Conservation (phyloP, 805 yeast genomes). For the Hanseniaspora jakobsenii region DNA sequence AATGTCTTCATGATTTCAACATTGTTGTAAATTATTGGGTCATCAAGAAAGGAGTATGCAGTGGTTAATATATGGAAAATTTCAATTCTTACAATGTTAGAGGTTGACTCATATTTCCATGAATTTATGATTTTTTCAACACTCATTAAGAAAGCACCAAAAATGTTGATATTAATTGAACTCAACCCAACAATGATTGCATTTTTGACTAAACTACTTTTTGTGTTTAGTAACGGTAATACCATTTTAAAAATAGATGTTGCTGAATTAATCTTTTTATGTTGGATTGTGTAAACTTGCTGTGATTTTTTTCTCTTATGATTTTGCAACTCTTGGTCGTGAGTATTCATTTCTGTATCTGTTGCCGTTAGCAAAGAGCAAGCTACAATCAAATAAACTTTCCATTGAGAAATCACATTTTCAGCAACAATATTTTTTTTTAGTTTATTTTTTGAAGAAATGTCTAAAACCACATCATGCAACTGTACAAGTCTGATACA, state of each 20-base stretch:
- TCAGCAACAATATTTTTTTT: conserved; percentile 44
- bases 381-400: conserved; percentile 75
- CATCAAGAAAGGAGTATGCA: conserved; percentile 49
- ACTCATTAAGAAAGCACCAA: conserved; percentile 67
- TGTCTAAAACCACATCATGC: conserved; percentile 52
- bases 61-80: conserved; percentile 64
- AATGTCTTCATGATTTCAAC: conserved; percentile 56
- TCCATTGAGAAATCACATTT: conserved; percentile 73
- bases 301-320: conserved; percentile 69
- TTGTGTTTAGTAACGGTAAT: conserved; percentile 62
- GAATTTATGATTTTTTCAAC: conserved; percentile 47
- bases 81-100: conserved; percentile 49
- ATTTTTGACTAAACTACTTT: conserved; percentile 59
- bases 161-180: conserved; percentile 80
- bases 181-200: conserved; percentile 84
- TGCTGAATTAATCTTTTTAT: conserved; percentile 86
- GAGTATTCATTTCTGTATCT: conserved; percentile 21
- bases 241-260: conserved; percentile 80
- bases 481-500: conserved; percentile 81
- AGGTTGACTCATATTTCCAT: conserved; percentile 40
- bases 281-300: conserved; percentile 71
- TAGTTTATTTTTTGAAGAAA: conserved; percentile 32
- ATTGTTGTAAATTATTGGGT: conserved; percentile 44
- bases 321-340: conserved; percentile 63
- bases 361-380: conserved; percentile 86